Base-by-base conservation (phyloP, 441 rosid species). In the Adansonia grandidieri region DNA sequence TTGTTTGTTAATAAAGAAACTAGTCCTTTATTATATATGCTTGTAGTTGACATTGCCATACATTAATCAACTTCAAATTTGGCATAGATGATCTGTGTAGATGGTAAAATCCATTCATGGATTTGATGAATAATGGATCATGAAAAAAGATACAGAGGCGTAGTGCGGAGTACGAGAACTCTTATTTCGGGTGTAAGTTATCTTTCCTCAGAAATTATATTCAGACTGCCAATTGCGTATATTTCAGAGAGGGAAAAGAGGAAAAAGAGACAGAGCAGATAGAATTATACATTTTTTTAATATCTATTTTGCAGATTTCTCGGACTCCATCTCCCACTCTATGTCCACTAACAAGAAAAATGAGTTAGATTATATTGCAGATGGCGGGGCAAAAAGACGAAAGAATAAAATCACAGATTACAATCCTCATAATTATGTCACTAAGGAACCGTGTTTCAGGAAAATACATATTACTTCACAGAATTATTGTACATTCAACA, bases 201-300 rank as follows among this genome's bases (percentile, higher is more conserved):
- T 20, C 28, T 58, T 20, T 9, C 63, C 63, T 58, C 9, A 58
- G 32, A 58, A 20, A 58, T 19, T 58, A 58, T 58, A 58, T 20
- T 22, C 63, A 58, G 28, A 20, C 32, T 1, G 24, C 1, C 1
- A 58, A 11, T 20, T 20, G 14, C 2, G 20, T 11, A 40, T 73
- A 53, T 74, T 74, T n/a, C n/a, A 63, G 32, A 70, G 65, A 28
- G 32, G 22, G 47, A 1, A 71, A 40, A 56, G 54, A 45, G 78
- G 11, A 53, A 44, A 14, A 9, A 78, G 78, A 84, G 77, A 82
- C 66, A 78, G 68, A 78, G 84, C 84, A 79, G 85, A 82, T 64
- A 86, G 82, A 77, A 65, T 70, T 75, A 82, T 82, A 83, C 82
- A 86, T 28, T 28, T 80, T 78, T 73, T 83, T 76, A 83, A 76